phyloP scores from a whole-genome alignment of 495 filamentous ascomycete species.

The Hypoxylon trugodes region DNA sequence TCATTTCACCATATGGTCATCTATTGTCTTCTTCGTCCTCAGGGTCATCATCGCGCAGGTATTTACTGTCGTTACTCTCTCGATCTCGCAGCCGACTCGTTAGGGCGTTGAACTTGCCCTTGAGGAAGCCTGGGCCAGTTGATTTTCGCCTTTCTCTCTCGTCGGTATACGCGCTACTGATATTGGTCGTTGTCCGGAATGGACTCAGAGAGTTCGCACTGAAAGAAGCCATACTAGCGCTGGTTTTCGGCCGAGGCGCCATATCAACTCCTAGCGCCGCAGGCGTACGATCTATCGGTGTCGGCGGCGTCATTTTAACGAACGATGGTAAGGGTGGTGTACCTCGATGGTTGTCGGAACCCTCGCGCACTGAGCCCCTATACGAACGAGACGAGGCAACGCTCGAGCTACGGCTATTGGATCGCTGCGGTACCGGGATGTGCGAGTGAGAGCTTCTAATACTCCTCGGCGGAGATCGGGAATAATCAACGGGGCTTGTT shows the following conservation, averaged over 20 bases:
- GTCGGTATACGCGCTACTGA: constrained; percentile 14
- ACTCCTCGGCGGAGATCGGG: constrained; percentile 57
- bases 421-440: constrained; percentile 47
- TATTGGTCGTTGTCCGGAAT: constrained; percentile 20
- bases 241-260: constrained; percentile 41
- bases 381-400: constrained; percentile 55
- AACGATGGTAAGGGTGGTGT: constrained; percentile 45
- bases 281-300: constrained; percentile 44
- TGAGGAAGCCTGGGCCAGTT: constrained; percentile 45
- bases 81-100: constrained; percentile 49
- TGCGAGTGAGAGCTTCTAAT: constrained; percentile 51
- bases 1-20: not conserved
- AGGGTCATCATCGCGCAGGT: constrained; percentile 18
- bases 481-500: constrained; percentile 58
- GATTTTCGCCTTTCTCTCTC: constrained; percentile 38
- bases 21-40: constrained; percentile 31
- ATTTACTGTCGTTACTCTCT: constrained; percentile 39
- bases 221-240: constrained; percentile 35
- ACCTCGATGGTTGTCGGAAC: constrained; percentile 22
- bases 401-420: constrained; percentile 57
- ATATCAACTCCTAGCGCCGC: constrained; percentile 42
- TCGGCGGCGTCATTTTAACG: constrained; percentile 53
- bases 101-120: constrained; percentile 51
- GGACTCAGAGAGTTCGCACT: constrained; percentile 35
- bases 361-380: constrained; percentile 18